Base-by-base conservation (phyloP, 352 stramenopile species). In the Elongisporangium senticosum region DNA sequence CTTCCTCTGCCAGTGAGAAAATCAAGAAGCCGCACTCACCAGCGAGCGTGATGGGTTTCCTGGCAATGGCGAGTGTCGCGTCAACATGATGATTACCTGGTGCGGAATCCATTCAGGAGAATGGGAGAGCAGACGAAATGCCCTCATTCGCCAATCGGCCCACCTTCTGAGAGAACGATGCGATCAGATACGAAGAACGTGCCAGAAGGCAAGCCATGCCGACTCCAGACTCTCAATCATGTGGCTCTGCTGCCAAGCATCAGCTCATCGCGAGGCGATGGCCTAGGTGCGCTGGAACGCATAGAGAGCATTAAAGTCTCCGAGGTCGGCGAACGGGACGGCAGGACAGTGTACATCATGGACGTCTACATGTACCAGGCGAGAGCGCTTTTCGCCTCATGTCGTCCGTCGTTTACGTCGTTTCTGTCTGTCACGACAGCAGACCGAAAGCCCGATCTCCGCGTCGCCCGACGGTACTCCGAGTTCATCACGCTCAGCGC, bases 231-330 rank as follows among this genome's bases (percentile, higher is more conserved):
- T 6, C 33, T 43, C 33, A 43, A 15, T 10, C 33, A 17, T 3
- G 11, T 17, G 33, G 1, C 33, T 17, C 33, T 43, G 8, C 33
- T 43, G 33, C 33, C 33, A 43, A 43, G 2, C 33, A 43, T 17
- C 33, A 43, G 13, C 33, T 17, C 33, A 43, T 43, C 33, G 33
- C 33, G 33, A 17, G 33, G 33, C 2, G 5, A 17, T 0, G 4
- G 11, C 2, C 33, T 2, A 4, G 15, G 33, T 10, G 13, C 33
- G 7, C 33, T 37, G 26, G 33, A 43, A 17, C 33, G 33, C 56
- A 78, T 89, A 33, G 77, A 89, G 28, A 67, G 62, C 10, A 56
- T 89, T 13, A 72, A 80, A 54, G 77, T 89, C 65, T 64, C 64
- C 50, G 68, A 75, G 48, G 72, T 72, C 8, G 62, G 72, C 26